Base-by-base conservation (phyloP, 768 basidiomycete genomes). In the Rhizopogon sp. region DNA sequence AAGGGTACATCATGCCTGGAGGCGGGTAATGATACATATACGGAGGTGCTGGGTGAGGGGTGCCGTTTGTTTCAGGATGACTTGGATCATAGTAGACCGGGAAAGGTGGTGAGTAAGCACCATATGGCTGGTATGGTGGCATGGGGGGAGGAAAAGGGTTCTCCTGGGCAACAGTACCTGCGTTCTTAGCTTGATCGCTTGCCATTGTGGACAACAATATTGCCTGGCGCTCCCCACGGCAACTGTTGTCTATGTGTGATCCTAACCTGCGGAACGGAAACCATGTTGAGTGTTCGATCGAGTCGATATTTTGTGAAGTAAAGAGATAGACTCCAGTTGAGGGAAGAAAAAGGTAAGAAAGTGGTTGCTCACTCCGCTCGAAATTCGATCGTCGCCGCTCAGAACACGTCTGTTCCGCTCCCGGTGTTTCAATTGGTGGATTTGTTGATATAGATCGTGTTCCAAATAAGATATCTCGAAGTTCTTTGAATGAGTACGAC, bases 1-100 rank as follows among this genome's bases (percentile, higher is more conserved):
- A 77, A 16, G 71, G 74, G 50, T 74, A 76, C 55, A 77, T 67
- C 72, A 76, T 72, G 37, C 75, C 76, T 11, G 73, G 75, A 5
- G 73, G 63, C 10, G 73, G 66, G 42, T 71, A 68, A 3, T 72
- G 70, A 58, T 76, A 71, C 61, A 73, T 65, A 49, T 72, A 75
- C 16, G 65, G 74, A 10, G 67, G 58, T 40, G 57, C 66, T 14
- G 67, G 60, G 13, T 47, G 46, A 9, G 67, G 60, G 1, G n/a
- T 56, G 31, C 66, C 62, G 47, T 63, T 70, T 43, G 68, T 58
- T 56, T 77, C 76, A 40, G 62, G 61, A 54, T 71, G 61, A 51
- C 39, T 62, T 3, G 66, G 45, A 43, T 70, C 68, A 33, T 71
- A 70, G 51, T 71, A 71, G 29, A 70, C 55, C 4, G 68, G 70